Conservation (phyloP, 1,284 basidiomycete genomes). For the Cystobasidium slooffiae region DNA sequence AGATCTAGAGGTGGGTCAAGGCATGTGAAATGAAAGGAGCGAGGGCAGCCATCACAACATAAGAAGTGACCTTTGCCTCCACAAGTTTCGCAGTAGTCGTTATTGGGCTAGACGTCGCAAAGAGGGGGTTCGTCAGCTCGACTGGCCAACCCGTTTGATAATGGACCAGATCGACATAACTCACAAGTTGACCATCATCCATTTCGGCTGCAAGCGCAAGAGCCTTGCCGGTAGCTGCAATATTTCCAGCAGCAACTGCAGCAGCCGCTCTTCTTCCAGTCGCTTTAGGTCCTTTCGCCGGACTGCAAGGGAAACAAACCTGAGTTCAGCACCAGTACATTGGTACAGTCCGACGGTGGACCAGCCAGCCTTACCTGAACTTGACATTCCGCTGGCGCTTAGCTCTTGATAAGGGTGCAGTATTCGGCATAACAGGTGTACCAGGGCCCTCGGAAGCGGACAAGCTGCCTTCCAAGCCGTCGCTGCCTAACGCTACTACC, state of each 20-base stretch:
- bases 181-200: constrained; percentile 28
- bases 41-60: constrained; percentile 83
- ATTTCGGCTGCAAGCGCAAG: not conserved
- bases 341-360: not conserved
- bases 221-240: constrained; percentile 36
- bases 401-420: constrained; percentile 23
- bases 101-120: constrained; percentile 69
- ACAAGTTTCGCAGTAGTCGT: constrained; percentile 94
- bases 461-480: constrained; percentile 1
- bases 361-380: constrained; percentile 18
- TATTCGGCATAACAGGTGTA: constrained; percentile 7
- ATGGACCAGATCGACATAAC: not conserved
- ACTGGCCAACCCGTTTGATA: not conserved
- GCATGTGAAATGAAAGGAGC: constrained; percentile 94
- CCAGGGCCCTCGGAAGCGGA: constrained; percentile 23
- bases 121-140: not conserved
- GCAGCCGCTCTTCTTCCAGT: constrained; percentile 38
- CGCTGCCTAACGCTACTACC: constrained; percentile 1
- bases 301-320: not conserved
- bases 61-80: constrained; percentile 73
- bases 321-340: not conserved
- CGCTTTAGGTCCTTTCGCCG: constrained; percentile 37
- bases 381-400: constrained; percentile 40
- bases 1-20: constrained; percentile 91
- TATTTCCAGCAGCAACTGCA: constrained; percentile 31